Evolutionary conservation across 208 protist species (phyloP), one percentile per base, ranked within the genome.

Genomic region (Vickermania spadyakhi): DNA sequence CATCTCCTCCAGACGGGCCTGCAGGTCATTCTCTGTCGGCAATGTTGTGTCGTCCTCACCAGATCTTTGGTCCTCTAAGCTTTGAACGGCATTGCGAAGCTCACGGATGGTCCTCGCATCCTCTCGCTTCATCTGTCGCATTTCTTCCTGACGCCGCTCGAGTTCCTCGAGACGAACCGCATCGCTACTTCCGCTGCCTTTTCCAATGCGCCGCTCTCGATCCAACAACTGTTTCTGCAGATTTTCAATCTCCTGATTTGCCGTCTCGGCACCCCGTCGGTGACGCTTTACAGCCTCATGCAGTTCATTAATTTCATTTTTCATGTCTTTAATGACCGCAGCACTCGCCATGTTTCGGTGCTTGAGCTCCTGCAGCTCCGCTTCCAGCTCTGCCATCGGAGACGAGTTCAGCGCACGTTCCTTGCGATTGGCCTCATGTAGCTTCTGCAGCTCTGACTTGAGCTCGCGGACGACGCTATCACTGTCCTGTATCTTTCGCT

Each of bases 281-380:
- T 66, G 22, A 18, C 69, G 58, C 0, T 72, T 52, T 3, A 73
- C 5, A 18, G 51, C 42, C 26, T 28, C 60, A 30, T 85, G 72
- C 0, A 72, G 66, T 0, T 30, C 31, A 13, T 72, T 51, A 31
- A 45, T 18, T 18, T 45, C 36, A 45, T 45, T 18, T 45, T 45
- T 45, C 11, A 45, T 7, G 18, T 45, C 36, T 7, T 18, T 7
- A n/a, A 45, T 45, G 7, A 45, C 67, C 70, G 0, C 31, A 66
- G 0, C 50, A 52, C 53, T 74, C 61, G 0, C 75, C 75, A 30
- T 56, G 54, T 28, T 73, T 65, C 25, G 68, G 22, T 62, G 59
- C 62, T 66, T 69, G 14, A 68, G 66, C 52, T 82, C 75, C 4
- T 56, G 64, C 31, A 77, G 69, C 28, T 73, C 31, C 0, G 49